Evolutionary conservation across 2,329 filamentous ascomycete species (phyloP), one percentile per base, ranked within the genome.

Genomic region (Tolypocladium guangdongense): DNA sequence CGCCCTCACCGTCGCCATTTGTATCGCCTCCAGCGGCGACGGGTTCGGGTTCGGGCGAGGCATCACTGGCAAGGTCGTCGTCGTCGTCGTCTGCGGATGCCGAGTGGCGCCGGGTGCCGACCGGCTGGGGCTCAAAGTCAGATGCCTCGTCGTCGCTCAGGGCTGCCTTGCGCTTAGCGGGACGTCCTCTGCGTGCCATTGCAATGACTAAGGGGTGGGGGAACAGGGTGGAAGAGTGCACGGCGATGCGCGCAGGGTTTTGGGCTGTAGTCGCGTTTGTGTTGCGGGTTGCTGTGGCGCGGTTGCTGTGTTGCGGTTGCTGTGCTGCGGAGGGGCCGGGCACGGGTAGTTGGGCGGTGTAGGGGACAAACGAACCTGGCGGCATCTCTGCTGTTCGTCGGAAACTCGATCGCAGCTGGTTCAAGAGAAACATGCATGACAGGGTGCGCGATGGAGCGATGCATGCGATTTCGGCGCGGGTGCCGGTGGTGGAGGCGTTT

Each of bases 121-220:
- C 51, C 27, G 63, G 61, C 22, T 58, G 58, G 18, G 57, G 50
- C 41, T 66, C 66, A 46, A 59, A 55, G 27, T 71, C 70, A 14
- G 67, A 69, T 45, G 62, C 57, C 43, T 69, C 66, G 3, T 65
- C 62, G 50, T 72, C 70, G 58, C 70, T 72, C 14, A 72, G 60
- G 38, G 69, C 70, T 72, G 51, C n/a, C 36, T 16, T 46, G 22
- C 35, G 27, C 14, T 66, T 56, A 67, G 59, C 54, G 41, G 49
- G 35, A 30, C 52, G 43, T 50, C 48, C 12, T 52, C 27, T 53
- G 27, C 52, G 52, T 37, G 55, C 52, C 58, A 58, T 60, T 32
- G 45, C 36, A 47, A 33, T 20, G 8, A 12, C 7, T 32, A 14
- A 12, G 16, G 7, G 18, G 27, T 22, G 2, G 39, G 3, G 37